phyloP scores from a whole-genome alignment of 768 basidiomycete genomes.

The Lactifluus volemus region DNA sequence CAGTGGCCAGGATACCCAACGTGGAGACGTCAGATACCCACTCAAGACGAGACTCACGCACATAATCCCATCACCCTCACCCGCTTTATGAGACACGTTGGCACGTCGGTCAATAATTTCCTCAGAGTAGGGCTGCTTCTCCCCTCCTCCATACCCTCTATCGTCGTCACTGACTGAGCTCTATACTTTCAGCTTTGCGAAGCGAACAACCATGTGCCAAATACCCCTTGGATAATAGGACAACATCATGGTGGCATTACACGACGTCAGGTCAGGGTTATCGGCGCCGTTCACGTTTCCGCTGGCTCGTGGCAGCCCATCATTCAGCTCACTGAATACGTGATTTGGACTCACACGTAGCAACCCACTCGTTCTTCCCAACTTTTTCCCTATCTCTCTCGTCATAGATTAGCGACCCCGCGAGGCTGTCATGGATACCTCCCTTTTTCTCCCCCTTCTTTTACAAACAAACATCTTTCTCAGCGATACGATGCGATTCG shows the following conservation, averaged over 20 bases:
- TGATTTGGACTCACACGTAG: background rate
- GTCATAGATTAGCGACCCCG: background rate
- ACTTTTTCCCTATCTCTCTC: too few species aligned
- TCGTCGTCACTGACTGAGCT: background rate
- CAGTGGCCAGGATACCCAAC: background rate
- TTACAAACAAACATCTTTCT: background rate
- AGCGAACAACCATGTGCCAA: background rate
- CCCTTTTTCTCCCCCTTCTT: background rate
- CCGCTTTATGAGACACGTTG: conserved; percentile 8
- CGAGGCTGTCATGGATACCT: background rate
- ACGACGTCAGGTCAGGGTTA: background rate
- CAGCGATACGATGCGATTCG: too few species aligned
- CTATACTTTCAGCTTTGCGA: background rate
- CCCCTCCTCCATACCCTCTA: background rate
- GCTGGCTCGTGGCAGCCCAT: conserved; percentile 10
- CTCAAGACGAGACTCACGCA: background rate
- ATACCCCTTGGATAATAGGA: background rate
- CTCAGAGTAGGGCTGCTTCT: background rate
- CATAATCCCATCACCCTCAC: background rate
- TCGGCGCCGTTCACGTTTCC: conserved; percentile 9
- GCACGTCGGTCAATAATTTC: background rate
- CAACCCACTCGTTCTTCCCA: background rate
- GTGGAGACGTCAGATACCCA: conserved; percentile 2
- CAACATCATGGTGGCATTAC: background rate
- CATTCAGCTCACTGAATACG: conserved; percentile 5